Evolutionary conservation across 2,329 filamentous ascomycete genomes (phyloP).

Genomic region (Cadophora luteo-olivacea): DNA sequence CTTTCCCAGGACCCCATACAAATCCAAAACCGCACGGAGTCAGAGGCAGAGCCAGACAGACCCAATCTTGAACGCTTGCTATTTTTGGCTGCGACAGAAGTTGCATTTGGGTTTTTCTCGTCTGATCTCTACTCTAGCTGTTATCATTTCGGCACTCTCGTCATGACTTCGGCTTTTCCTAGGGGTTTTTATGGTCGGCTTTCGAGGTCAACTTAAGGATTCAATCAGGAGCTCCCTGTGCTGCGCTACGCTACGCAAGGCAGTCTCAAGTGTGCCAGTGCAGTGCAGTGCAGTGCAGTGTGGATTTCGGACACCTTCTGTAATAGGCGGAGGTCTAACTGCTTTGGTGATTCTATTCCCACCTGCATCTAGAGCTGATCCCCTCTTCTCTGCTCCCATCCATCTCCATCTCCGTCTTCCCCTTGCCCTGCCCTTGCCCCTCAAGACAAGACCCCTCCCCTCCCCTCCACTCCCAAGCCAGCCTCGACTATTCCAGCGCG

Average conservation of each 20-base stretch:
- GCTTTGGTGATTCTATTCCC: not conserved
- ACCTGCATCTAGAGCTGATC: not conserved
- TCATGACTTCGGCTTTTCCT: not conserved
- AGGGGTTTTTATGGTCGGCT: not conserved
- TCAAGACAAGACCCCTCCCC: not conserved
- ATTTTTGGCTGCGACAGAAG: constrained; percentile 1
- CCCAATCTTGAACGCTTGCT: not conserved
- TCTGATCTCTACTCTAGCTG: not conserved
- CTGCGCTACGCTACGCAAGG: not conserved
- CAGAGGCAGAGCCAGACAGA: not conserved
- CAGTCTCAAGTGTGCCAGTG: not conserved
- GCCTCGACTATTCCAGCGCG: not conserved
- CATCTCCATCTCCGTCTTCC: not conserved
- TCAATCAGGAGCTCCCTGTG: not conserved
- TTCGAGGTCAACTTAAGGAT: not conserved
- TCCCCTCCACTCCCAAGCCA: not conserved
- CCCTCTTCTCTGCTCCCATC: not conserved
- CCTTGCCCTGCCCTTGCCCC: not conserved
- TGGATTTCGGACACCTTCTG: not conserved
- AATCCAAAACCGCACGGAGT: not conserved
- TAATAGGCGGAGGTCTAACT: not conserved
- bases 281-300: too few species aligned
- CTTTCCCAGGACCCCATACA: not conserved
- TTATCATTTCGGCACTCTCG: not conserved
- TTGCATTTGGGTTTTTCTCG: not conserved